Evolutionary conservation across 2,329 filamentous ascomycete species (phyloP), one percentile per base, ranked within the genome.

Genomic region (Alternaria sp.): DNA sequence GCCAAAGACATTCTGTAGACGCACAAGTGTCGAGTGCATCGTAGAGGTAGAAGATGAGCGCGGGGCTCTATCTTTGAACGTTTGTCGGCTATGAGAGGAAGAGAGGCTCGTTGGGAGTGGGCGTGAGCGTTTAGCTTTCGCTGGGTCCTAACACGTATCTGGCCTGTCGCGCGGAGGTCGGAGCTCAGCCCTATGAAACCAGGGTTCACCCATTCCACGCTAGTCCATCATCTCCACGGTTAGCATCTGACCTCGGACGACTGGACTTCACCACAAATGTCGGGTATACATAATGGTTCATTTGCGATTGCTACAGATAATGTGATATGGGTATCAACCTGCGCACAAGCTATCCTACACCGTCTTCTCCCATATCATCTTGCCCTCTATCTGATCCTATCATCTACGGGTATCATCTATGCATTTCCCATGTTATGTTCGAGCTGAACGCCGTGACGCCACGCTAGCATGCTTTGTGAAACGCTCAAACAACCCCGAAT

Each of bases 1-100:
- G 80, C 95, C 93, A 79, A 99, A 99, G 78, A 93, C 90, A 82
- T 93, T 94, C 81, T 99, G 95, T 68, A 90, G 80, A 69, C 95
- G 92, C 64, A 91, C 93, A 49, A 96, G 81, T 47, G 91, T 87
- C 75, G 92, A 96, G 81, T 97, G 90, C 95, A 99, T 98, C 38
- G 47, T 54, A 34, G 30, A 39, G 36, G 18, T 26, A 6, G 44
- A 16, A 3, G 44, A 38, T 52, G 47, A 56, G 54, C 43, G 41
- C 49, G 26, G 32, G 6, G 54, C 49, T 46, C 49, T 36, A 32
- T 20, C 12, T 12, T 18, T 28, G 9, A 26, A 44, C 11, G 20
- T 41, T 4, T 59, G 20, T 30, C 41, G 38, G 62, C 41, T 52
- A 48, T 16, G 39, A 41, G 39, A 30, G 41, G 43, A 47, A 59